A percentile compares a stretch with the other conserved stretches of the same genome.
Evolutionary conservation across 2,329 filamentous ascomycete species (phyloP).

Genomic region (Fusarium kyushuense): DNA sequence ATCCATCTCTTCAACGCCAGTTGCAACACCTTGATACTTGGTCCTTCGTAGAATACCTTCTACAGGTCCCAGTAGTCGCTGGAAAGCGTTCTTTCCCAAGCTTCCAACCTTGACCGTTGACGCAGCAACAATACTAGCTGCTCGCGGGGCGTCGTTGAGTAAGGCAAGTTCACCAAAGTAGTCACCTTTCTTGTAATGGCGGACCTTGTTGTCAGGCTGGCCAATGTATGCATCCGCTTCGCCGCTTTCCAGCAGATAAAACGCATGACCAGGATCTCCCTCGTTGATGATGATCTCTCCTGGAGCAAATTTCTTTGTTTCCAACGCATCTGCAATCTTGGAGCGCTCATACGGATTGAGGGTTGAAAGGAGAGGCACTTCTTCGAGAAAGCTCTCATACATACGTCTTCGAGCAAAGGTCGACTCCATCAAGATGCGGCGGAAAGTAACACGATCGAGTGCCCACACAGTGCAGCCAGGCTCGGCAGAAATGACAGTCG

Average conservation of each 20-base stretch:
- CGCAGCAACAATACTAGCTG: slow-evolving; percentile 85
- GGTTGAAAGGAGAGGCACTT: slow-evolving; percentile 85
- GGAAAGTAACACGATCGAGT: slow-evolving; percentile 94
- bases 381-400: slow-evolving; percentile 97
- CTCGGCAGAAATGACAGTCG: slow-evolving; percentile 89
- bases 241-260: slow-evolving; percentile 90
- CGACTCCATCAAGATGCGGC: slow-evolving; percentile 97
- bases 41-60: slow-evolving; percentile 93
- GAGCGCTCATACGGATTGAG: slow-evolving; percentile 93
- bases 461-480: slow-evolving; percentile 88
- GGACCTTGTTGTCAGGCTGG: slow-evolving; percentile 77
- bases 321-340: slow-evolving; percentile 96
- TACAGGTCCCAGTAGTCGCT: slow-evolving; percentile 90
- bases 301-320: slow-evolving; percentile 85
- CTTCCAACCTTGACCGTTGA: slow-evolving; percentile 94
- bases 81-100: slow-evolving; percentile 93
- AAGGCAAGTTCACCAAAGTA: slow-evolving; percentile 97
- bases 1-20: slow-evolving; percentile 75
- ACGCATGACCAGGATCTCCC: slow-evolving; percentile 90
- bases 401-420: slow-evolving; percentile 95
- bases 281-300: slow-evolving; percentile 89
- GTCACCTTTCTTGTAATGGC: slow-evolving; percentile 88
- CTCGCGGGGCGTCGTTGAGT: slow-evolving; percentile 91
- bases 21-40: slow-evolving; percentile 69
- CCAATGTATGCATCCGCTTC: slow-evolving; percentile 88